These are phyloP conservation scores for Schwanniomyces pseudopolymorphus DNA, from an alignment of 805 yeast genomes.

Conservation along the genomic window DNA sequence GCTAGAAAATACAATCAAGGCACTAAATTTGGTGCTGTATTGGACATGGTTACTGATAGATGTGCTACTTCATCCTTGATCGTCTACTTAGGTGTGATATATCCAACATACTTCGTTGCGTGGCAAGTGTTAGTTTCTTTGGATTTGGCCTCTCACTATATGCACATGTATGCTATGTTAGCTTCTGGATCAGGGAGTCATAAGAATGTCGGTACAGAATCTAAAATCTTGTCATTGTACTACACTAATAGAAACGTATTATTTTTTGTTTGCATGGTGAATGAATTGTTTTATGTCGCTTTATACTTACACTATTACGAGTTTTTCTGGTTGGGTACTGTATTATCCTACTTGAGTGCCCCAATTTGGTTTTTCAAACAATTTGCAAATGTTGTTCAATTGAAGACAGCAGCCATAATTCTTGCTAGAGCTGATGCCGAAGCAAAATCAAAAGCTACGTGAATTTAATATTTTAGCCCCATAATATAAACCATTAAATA, in stretches of 20 bases:
- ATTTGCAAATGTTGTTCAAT: slow-evolving; percentile 82
- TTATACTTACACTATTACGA: slow-evolving; percentile 74
- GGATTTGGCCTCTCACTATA: slow-evolving; percentile 90
- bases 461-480: not conserved
- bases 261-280: slow-evolving; percentile 87
- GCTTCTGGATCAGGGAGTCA: slow-evolving; percentile 78
- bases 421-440: slow-evolving; percentile 78
- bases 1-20: slow-evolving; percentile 89
- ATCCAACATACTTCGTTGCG: slow-evolving; percentile 64
- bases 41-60: slow-evolving; percentile 98
- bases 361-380: slow-evolving; percentile 94
- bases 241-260: slow-evolving; percentile 83
- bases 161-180: slow-evolving; percentile 97
- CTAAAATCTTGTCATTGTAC: slow-evolving; percentile 76
- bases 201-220: slow-evolving; percentile 73
- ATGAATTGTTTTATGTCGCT: slow-evolving; percentile 91
- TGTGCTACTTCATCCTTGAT: slow-evolving; percentile 94
- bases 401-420: slow-evolving; percentile 78
- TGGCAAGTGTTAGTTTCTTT: slow-evolving; percentile 86
- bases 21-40: slow-evolving; percentile 90
- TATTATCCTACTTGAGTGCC: slow-evolving; percentile 56
- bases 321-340: slow-evolving; percentile 58
- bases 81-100: slow-evolving; percentile 77
- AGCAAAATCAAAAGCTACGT: slow-evolving; percentile 29
- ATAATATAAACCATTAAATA: not conserved